These are phyloP conservation scores for Westerdykella aurantiaca DNA, from an alignment of 2,329 filamentous ascomycete genomes.

Conservation along the genomic window DNA sequence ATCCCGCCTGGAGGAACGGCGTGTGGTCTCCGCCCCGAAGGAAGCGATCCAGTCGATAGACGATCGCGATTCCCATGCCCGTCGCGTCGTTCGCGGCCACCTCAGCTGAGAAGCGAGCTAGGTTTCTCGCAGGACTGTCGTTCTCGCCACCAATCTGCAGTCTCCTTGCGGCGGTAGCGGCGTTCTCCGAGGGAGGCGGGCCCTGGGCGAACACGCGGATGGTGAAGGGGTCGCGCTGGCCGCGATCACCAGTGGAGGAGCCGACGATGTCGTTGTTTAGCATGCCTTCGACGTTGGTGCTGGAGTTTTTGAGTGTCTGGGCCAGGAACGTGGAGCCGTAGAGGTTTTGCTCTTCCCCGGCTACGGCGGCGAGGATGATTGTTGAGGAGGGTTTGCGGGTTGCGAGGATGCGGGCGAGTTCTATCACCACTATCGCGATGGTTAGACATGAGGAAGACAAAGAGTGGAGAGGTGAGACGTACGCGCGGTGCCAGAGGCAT, in stretches of 20 bases:
- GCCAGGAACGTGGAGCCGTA: constrained; percentile 51
- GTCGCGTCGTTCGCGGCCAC: constrained; percentile 49
- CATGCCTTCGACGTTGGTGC: constrained; percentile 52
- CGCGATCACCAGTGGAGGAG: constrained; percentile 43
- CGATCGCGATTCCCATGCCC: constrained; percentile 51
- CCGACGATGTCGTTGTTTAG: constrained; percentile 56
- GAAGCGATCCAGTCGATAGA: constrained; percentile 54
- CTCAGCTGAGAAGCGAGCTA: constrained; percentile 52
- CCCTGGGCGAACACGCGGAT: constrained; percentile 53
- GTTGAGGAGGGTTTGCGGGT: constrained; percentile 46
- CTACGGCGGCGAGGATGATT: constrained; percentile 53
- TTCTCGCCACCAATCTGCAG: constrained; percentile 46
- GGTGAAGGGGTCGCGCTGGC: constrained; percentile 45
- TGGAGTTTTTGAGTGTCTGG: constrained; percentile 47
- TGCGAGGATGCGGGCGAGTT: constrained; percentile 51
- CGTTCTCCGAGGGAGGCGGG: constrained; percentile 42
- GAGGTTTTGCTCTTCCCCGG: constrained; percentile 54
- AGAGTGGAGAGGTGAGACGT: constrained; percentile 3
- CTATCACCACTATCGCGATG: constrained; percentile 42
- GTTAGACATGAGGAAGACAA: constrained; percentile 5
- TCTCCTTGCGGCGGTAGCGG: constrained; percentile 33
- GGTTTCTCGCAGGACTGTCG: constrained; percentile 50
- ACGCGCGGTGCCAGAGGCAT: constrained; percentile 51
- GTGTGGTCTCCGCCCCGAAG: constrained; percentile 53
- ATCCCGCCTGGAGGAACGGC: constrained; percentile 52